Evolutionary conservation across 2,329 filamentous ascomycete species (phyloP).

Genomic region (Aspergillus aculeatus): DNA sequence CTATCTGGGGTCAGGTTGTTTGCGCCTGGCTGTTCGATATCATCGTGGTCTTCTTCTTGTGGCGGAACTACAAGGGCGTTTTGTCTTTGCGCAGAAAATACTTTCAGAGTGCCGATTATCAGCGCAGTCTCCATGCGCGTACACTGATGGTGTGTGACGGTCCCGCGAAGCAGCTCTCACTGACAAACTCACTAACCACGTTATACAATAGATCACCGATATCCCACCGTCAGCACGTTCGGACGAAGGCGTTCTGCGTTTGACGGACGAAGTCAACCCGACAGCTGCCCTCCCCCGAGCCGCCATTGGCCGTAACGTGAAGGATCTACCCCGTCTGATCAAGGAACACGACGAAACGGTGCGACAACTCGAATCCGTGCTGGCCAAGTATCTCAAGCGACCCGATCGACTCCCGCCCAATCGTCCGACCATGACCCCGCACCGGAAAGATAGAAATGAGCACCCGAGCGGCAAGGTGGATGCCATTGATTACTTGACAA

Average conservation of each 20-base stretch:
- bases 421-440: conserved; percentile 75
- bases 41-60: conserved; percentile 77
- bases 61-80: conserved; percentile 83
- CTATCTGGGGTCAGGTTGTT: conserved; percentile 60
- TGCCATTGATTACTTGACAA: conserved; percentile 88
- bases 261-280: conserved; percentile 78
- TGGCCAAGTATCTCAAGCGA: conserved; percentile 89
- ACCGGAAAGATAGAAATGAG: conserved; percentile 73
- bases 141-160: conserved; percentile 53
- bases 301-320: conserved; percentile 86
- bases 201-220: conserved; percentile 65
- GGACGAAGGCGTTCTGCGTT: conserved; percentile 81
- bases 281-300: conserved; percentile 76
- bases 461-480: conserved; percentile 74
- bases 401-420: conserved; percentile 74
- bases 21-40: conserved; percentile 66
- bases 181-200: not conserved
- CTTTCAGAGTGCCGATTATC: conserved; percentile 84
- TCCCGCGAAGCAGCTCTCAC: not conserved
- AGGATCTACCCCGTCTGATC: conserved; percentile 81
- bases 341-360: conserved; percentile 79
- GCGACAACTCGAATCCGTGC: conserved; percentile 73
- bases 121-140: conserved; percentile 76
- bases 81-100: conserved; percentile 70
- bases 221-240: conserved; percentile 73